Conservation (phyloP, 2,329 filamentous ascomycete genomes). For the Trichophyton equinum region DNA sequence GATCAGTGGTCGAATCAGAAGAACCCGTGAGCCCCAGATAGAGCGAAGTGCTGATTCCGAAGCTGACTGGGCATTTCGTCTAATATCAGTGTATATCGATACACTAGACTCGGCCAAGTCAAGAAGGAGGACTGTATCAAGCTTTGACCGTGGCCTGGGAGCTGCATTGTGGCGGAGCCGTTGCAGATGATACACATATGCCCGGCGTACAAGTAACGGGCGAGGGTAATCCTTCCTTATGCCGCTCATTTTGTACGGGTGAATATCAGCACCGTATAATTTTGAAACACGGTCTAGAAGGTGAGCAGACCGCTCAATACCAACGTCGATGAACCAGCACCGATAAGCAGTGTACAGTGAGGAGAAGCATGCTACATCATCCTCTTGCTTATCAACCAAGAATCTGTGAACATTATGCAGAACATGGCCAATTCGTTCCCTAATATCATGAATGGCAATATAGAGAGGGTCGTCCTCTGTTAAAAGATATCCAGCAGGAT, state of each 20-base stretch:
- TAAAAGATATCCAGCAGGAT: conserved; percentile 76
- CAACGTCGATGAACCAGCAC: conserved; percentile 95
- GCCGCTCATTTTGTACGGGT: conserved; percentile 89
- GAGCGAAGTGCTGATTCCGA: conserved; percentile 89
- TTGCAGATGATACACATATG: conserved; percentile 87
- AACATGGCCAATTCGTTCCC: conserved; percentile 65
- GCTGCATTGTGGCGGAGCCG: conserved; percentile 89
- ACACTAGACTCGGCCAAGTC: conserved; percentile 84
- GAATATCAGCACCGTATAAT: conserved; percentile 73
- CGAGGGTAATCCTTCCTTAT: conserved; percentile 85
- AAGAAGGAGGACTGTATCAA: conserved; percentile 72
- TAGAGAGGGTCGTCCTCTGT: conserved; percentile 54
- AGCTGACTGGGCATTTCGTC: conserved; percentile 82
- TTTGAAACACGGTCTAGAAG: conserved; percentile 77
- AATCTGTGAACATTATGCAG: conserved; percentile 78
- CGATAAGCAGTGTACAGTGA: conserved; percentile 83
- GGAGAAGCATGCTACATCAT: conserved; percentile 92
- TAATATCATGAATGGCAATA: conserved; percentile 62
- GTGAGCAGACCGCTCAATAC: conserved; percentile 88
- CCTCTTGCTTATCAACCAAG: conserved; percentile 70
- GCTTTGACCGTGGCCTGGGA: conserved; percentile 72
- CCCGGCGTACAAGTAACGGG: conserved; percentile 79
- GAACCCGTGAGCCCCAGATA: conserved; percentile 70
- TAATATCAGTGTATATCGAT: conserved; percentile 86
- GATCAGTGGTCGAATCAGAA: conserved; percentile 82